phyloP scores from a whole-genome alignment of 78 protist species.

The Planoprotostelium fungivorum region DNA sequence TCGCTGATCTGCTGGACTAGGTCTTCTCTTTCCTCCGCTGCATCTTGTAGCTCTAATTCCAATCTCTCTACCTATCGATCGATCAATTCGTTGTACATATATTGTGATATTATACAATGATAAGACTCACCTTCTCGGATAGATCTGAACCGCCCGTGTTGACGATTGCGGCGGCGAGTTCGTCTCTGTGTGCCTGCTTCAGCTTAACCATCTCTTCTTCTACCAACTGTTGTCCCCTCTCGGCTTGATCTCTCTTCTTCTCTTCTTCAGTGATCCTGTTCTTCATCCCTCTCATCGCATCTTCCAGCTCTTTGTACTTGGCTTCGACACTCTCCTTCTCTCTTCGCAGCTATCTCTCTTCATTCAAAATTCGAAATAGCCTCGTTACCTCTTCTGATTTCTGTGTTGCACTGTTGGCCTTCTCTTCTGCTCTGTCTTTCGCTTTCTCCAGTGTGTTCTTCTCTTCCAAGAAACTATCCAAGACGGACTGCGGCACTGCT shows the following conservation, averaged over 20 bases:
- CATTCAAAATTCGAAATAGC: background rate
- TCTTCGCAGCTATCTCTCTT: background rate
- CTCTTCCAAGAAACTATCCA: background rate
- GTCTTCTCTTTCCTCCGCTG: background rate
- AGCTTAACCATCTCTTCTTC: background rate
- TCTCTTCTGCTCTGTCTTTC: background rate
- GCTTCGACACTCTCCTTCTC: background rate
- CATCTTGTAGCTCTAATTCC: background rate
- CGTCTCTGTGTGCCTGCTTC: background rate
- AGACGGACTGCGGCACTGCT: background rate
- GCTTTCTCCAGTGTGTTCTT: background rate
- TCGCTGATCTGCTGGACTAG: background rate
- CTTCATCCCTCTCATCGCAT: background rate
- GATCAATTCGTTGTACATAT: background rate
- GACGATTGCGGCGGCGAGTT: background rate
- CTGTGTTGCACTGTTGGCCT: background rate
- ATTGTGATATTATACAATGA: too few species aligned
- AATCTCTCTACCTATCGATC: background rate
- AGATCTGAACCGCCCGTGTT: background rate
- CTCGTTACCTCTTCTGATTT: background rate
- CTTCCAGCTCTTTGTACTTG: background rate
- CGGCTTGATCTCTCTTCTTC: background rate
- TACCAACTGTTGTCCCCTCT: background rate
- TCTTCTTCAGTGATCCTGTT: background rate
- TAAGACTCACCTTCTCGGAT: background rate